These are phyloP conservation scores for Metarhizium robertsii DNA, from an alignment of 2,329 filamentous ascomycete genomes.

Conservation along the genomic window DNA sequence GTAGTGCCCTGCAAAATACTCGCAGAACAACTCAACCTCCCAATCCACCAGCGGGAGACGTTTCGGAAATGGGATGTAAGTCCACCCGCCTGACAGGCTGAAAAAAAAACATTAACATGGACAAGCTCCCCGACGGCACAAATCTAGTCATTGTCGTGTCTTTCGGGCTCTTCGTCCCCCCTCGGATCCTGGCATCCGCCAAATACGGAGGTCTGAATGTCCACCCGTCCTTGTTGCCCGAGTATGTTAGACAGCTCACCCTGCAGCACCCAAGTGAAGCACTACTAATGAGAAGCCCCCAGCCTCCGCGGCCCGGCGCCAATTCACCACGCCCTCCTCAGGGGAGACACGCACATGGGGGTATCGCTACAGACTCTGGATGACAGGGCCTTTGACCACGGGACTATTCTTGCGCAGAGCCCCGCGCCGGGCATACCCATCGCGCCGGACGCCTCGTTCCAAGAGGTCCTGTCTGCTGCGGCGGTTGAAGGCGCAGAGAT, in stretches of 20 bases:
- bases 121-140: constrained; percentile 48
- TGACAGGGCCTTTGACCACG: constrained; percentile 66
- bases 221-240: constrained; percentile 83
- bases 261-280: background rate
- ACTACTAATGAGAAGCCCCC: background rate
- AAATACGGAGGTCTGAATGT: constrained; percentile 87
- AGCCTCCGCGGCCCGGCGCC: constrained; percentile 81
- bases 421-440: constrained; percentile 46
- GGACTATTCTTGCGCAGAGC: constrained; percentile 64
- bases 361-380: constrained; percentile 84
- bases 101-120: background rate
- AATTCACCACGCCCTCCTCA: constrained; percentile 72
- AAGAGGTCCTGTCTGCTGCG: constrained; percentile 36
- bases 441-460: constrained; percentile 32
- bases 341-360: constrained; percentile 52
- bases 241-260: constrained; percentile 37
- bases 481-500: constrained; percentile 59
- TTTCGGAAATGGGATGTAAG: constrained; percentile 73
- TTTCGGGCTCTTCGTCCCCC: constrained; percentile 83
- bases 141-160: constrained; percentile 89
- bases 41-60: constrained; percentile 66
- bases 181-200: constrained; percentile 57
- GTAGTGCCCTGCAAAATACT: constrained; percentile 64
- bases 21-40: constrained; percentile 54
- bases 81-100: background rate